These are phyloP conservation scores for Tetrapyrgos nigripes DNA, from an alignment of 1,284 basidiomycete species.

Conservation along the genomic window DNA sequence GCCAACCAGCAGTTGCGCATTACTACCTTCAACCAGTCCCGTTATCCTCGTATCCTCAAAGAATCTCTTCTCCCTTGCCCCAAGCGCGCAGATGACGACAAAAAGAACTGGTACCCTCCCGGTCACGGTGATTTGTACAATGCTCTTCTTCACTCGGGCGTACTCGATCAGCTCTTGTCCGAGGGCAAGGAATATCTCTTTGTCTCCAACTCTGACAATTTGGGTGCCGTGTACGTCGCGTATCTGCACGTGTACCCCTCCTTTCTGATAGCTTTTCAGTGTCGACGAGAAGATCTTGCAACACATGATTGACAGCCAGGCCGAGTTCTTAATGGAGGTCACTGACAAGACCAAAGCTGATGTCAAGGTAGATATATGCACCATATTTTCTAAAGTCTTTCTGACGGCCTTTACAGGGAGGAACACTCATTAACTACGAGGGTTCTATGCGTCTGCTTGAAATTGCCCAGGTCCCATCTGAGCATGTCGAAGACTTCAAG, in stretches of 20 bases:
- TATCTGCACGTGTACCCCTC: conserved; percentile 14
- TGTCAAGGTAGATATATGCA: conserved; percentile 69
- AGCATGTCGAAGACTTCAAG: conserved; percentile 99
- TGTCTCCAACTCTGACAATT: conserved; percentile 98
- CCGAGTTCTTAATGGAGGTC: conserved; percentile 98
- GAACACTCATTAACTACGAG: conserved; percentile 97
- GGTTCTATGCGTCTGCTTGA: conserved; percentile 95
- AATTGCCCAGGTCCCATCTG: conserved; percentile 97
- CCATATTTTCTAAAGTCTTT: background rate
- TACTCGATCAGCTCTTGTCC: conserved; percentile 92
- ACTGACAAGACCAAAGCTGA: conserved; percentile 99
- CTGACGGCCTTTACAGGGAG: conserved; percentile 62
- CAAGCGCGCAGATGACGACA: conserved; percentile 87
- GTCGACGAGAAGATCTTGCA: conserved; percentile 87
- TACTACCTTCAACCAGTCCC: conserved; percentile 97
- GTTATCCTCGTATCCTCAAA: conserved; percentile 97
- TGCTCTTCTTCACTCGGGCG: conserved; percentile 92
- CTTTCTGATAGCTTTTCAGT: conserved; percentile 37
- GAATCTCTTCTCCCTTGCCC: conserved; percentile 94
- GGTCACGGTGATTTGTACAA: conserved; percentile 99
- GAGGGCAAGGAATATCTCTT: conserved; percentile 99
- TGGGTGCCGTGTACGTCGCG: conserved; percentile 90
- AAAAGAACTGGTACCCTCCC: conserved; percentile 98
- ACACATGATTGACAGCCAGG: conserved; percentile 88
- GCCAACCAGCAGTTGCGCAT: conserved; percentile 97